Base-by-base conservation (phyloP, 2,329 filamentous ascomycete genomes). In the Fusarium zealandicum region DNA sequence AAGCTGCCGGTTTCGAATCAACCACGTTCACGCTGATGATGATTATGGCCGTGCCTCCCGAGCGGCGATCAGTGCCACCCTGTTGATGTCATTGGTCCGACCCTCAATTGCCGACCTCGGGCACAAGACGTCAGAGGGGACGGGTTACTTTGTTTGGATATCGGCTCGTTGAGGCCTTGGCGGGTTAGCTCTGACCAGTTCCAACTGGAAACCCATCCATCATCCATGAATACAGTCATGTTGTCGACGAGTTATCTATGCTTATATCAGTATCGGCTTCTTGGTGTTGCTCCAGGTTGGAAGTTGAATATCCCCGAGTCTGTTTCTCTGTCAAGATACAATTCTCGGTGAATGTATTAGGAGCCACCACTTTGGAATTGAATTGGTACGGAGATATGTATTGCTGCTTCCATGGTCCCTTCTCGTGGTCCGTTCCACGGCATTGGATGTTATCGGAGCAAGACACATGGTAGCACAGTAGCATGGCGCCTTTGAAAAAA, bases 21-120 rank as follows among this genome's bases (percentile, higher is more conserved):
- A 18, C 9, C n/a, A 41, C 35, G 35, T 61, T 52, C 54, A 63
- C 54, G 28, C 36, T 63, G 33, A 38, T 51, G 31, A 17, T 28
- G 27, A 8, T 25, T 25, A 25, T 25, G 22, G 22, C 22, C 22
- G 6, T 25, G 17, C n/a, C n/a, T 22, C 41, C 17, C 20, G 36
- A 32, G 45, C 16, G 28, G 39, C 17, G 36, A 33, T 48, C 44
- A 48, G 25, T 22, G 31, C 45, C 32, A 30, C 36, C 38, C 43
- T 57, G 43, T 27, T 38, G 25, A 51, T 60, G 37, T 60, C 59
- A 63, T 51, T 51, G 47, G 47, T 27, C 32, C 38, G 32, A 28
- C 13, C 27, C 35, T 32, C 27, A 12, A 17, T 12, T 12, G 32
- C 20, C 41, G 17, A 17, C 14, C 11, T 37, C 14, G 44, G 30